Evolutionary conservation across 2,329 filamentous ascomycete genomes (phyloP).

Genomic region (Beauveria varroae): DNA sequence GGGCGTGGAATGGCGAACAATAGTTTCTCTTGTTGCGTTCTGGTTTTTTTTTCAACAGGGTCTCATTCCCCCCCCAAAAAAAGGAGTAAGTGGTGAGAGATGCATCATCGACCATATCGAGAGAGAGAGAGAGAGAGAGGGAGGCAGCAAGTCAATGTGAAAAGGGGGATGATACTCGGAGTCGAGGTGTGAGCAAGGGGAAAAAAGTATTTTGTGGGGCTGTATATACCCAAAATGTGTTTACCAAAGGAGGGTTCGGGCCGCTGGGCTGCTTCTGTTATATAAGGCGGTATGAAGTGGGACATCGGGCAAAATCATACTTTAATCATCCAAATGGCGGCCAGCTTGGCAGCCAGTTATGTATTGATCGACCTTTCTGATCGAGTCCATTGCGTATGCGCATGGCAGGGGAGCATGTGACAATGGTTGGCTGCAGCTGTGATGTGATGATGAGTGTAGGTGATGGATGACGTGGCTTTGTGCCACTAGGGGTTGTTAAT

Average conservation of each 20-base stretch:
- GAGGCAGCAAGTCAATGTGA: neutral
- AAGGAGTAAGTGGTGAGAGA: neutral
- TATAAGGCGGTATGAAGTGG: neutral
- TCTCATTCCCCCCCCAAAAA: neutral
- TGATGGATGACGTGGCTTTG: too few species aligned
- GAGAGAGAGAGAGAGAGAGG: neutral
- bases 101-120: neutral
- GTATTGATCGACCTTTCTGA: neutral
- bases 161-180: neutral
- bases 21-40: neutral
- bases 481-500: too few species aligned
- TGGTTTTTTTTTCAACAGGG: neutral
- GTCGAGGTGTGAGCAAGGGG: neutral
- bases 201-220: neutral
- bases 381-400: neutral
- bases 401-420: neutral
- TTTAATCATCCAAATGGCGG: neutral
- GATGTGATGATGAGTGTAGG: too few species aligned
- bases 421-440: too few species aligned
- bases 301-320: neutral
- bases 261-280: neutral
- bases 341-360: neutral
- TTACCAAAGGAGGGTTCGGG: neutral
- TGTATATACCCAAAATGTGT: slow-evolving; percentile 8
- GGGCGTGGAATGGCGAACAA: neutral